Percentiles rank a stretch among this genome's conserved stretches.
Evolutionary conservation across 345 rosid genomes (phyloP).

Genomic region (Arabis hirsuta): DNA sequence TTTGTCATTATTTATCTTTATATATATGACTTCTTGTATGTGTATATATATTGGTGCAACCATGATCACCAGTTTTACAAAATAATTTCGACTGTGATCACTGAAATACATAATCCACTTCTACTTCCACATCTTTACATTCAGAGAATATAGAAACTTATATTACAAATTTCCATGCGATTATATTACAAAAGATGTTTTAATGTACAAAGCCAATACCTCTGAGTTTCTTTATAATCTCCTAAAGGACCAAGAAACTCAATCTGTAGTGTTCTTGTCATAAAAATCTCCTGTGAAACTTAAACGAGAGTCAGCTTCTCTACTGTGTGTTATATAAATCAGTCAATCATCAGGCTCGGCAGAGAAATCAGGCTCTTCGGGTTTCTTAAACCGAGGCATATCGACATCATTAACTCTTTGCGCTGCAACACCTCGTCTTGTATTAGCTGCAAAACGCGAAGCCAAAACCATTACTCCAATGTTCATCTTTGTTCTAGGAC

Average conservation of each 20-base stretch:
- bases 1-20: too few relatives aligned
- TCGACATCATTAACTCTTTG: constrained; percentile 58
- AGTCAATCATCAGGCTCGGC: constrained; percentile 54
- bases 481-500: constrained; percentile 48
- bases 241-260: constrained; percentile 6
- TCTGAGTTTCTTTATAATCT: constrained; percentile 20
- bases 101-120: too few relatives aligned
- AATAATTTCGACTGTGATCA: too few relatives aligned
- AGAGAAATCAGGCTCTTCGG: constrained; percentile 87
- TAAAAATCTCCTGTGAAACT: constrained; percentile 12
- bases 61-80: too few relatives aligned
- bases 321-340: background rate
- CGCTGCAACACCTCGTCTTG: constrained; percentile 65
- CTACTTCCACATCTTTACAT: constrained; percentile 1
- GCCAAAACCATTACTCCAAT: constrained; percentile 64
- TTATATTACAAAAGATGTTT: constrained; percentile 28
- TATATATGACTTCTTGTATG: too few relatives aligned
- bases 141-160: background rate
- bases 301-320: constrained; percentile 6
- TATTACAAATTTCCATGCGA: too few relatives aligned
- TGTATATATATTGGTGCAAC: too few relatives aligned
- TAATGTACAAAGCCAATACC: constrained; percentile 22
- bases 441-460: constrained; percentile 74
- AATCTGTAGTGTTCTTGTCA: constrained; percentile 22
- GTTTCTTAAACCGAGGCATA: constrained; percentile 64